Conservation (phyloP, 495 filamentous ascomycete species). For the Evernia prunastri region DNA sequence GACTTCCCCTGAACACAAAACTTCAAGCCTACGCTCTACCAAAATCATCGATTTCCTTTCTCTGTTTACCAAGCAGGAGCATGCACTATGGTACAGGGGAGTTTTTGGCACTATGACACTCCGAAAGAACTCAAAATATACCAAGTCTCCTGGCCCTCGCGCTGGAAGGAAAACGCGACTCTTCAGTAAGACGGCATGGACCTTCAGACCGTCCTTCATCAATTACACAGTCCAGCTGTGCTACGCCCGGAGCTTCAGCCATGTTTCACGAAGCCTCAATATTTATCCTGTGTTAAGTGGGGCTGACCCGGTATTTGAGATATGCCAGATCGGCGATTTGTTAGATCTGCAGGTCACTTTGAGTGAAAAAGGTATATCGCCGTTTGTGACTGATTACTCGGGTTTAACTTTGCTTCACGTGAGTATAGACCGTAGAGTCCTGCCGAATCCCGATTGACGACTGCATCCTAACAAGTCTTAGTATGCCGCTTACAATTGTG, state of each 20-base stretch:
- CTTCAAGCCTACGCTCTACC: too few relatives aligned
- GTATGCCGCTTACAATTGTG: neutral
- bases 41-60: too few relatives aligned
- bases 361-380: neutral
- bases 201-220: neutral
- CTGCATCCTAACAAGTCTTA: neutral
- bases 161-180: neutral
- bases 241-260: neutral
- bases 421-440: neutral
- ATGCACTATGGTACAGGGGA: neutral
- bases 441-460: too few relatives aligned
- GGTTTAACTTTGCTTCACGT: neutral
- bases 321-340: neutral
- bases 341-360: neutral
- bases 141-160: too few relatives aligned
- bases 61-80: neutral
- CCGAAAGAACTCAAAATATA: neutral
- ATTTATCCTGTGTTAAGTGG: neutral
- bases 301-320: too few relatives aligned
- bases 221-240: neutral
- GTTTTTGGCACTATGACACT: neutral
- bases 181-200: neutral
- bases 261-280: neutral
- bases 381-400: neutral
- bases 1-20: too few relatives aligned